Evolutionary conservation across 345 rosid species (phyloP), one percentile per base, ranked within the genome.

Genomic region (Noccaea bulbosa): DNA sequence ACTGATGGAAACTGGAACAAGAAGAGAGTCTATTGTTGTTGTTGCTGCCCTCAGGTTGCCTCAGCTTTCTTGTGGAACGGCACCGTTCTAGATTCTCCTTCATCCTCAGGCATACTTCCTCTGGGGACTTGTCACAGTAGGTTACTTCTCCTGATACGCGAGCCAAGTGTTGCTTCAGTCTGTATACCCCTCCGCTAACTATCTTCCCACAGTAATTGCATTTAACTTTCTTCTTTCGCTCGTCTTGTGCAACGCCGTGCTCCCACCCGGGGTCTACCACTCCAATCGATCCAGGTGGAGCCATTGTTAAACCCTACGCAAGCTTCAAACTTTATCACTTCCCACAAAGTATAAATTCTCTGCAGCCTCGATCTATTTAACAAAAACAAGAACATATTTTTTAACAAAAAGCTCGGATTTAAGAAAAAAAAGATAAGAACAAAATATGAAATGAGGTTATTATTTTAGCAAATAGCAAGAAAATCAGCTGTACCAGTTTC

Each of bases 221-320:
- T 77, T 89, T 89, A 48, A 85, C 96, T 69, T 89, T 89, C 83
- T 87, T 89, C 77, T 87, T 85, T 66, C 87, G 83, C 20, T 84
- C 89, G 73, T 89, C 96, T 73, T 84, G 92, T 54, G 96, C 88
- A 74, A 82, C 78, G 17, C 92, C 96, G 55, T 87, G 92, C 79
- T 89, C 92, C 96, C 96, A 89, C 71, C 91, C 93, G 15, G 90
- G 96, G 68, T 87, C 89, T 58, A 85, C 86, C n/a, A 62, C 80
- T 62, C 87, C 88, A 7, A 65, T 46, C 16, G 88, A 73, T 52
- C 90, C 84, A 73, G 73, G 77, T 74, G 91, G 92, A 32, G 84
- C 81, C 96, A 85, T 87, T 68, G 39, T 73, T 75, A 84, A 76
- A 84, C 80, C 83, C 81, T 80, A 64, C 8, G 57, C 67, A 61